Evolutionary conservation across 2,329 filamentous ascomycete species (phyloP), one percentile per base, ranked within the genome.

Genomic region (Trichoderma hamatum): DNA sequence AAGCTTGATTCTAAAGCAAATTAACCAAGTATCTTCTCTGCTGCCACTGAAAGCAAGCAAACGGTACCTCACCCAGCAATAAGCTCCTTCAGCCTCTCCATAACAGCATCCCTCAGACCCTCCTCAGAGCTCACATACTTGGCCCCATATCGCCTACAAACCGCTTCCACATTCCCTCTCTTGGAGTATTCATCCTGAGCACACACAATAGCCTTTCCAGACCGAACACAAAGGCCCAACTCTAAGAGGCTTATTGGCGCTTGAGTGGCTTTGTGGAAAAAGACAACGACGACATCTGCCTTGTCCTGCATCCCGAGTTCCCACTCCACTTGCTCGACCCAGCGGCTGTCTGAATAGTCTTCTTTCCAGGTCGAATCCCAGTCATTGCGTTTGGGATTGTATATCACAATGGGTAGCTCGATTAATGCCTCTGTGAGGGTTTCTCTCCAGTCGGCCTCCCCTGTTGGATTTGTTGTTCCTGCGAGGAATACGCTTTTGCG

Each of bases 241-340:
- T 91, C 89, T 55, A 90, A 76, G 73, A 91, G 76, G 39, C 84
- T 88, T 30, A 90, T 82, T 1, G 86, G 85, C 9, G 87, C 86
- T 58, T 81, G 78, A 0, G 85, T 88, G 3, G 71, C 77, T 1
- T 81, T 79, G 56, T 86, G 82, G 68, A 90, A 87, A 75, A 85
- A 88, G 66, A 90, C 80, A 28, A 85, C 84, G 7, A 90, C 78
- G 5, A 90, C 73, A 72, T 84, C 82, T 0, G 86, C 85, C 1
- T 71, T 70, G 16, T 86, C 83, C 71, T 88, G 84, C 76, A 82
- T 86, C 19, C 84, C 80, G 2, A 90, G 80, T 78, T 91, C 89
- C 88, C 89, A 91, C 34, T 82, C 77, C 0, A 88, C 82, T 75
- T 91, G 89, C 49, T 83, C 77, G 10, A 76, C 76, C 77, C 86